Evolutionary conservation across 495 filamentous ascomycete genomes (phyloP).

Genomic region (Tricharina praecox): DNA sequence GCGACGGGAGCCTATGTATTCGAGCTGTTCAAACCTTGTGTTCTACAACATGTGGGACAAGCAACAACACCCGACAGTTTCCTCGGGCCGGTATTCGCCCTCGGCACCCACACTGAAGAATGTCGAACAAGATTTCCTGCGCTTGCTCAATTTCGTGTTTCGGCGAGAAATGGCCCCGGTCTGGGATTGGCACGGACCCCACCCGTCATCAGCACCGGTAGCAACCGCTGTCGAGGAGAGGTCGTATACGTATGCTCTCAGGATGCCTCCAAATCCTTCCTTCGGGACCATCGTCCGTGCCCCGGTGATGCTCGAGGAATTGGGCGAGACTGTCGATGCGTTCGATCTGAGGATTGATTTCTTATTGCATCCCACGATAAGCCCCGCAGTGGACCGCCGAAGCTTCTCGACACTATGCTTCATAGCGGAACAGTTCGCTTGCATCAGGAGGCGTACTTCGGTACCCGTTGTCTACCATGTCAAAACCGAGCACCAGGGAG

Average conservation of each 20-base stretch:
- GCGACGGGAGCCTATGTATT: slow-evolving; percentile 10
- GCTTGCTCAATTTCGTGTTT: slow-evolving; percentile 42
- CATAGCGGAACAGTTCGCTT: slow-evolving; percentile 10
- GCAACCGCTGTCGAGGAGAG: slow-evolving; percentile 9
- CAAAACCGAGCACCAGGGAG: slow-evolving; percentile 23
- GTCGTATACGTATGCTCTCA: slow-evolving; percentile 12
- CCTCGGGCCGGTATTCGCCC: slow-evolving; percentile 30
- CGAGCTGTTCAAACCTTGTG: slow-evolving; percentile 53
- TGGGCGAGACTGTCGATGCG: slow-evolving; percentile 11
- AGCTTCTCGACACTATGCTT: slow-evolving; percentile 3
- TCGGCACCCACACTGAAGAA: slow-evolving; percentile 54
- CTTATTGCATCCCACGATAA: slow-evolving; percentile 1
- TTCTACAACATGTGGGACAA: slow-evolving; percentile 52
- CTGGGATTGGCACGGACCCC: slow-evolving; percentile 10
- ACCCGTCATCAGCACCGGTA: slow-evolving; percentile 5
- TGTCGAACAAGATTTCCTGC: slow-evolving; percentile 56
- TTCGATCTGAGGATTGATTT: slow-evolving; percentile 13
- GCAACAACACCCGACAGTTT: slow-evolving; percentile 1
- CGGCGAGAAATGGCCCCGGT: slow-evolving; percentile 15
- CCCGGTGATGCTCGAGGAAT: slow-evolving; percentile 8
- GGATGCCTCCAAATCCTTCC: slow-evolving; percentile 3
- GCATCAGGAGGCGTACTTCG: slow-evolving; percentile 6
- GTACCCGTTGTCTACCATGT: slow-evolving; percentile 33
- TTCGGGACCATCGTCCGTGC: slow-evolving; percentile 6
- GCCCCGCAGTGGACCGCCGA: neutral